Base-by-base conservation (phyloP, 164 flowering plant genomes). In the Stephania cephalantha region DNA sequence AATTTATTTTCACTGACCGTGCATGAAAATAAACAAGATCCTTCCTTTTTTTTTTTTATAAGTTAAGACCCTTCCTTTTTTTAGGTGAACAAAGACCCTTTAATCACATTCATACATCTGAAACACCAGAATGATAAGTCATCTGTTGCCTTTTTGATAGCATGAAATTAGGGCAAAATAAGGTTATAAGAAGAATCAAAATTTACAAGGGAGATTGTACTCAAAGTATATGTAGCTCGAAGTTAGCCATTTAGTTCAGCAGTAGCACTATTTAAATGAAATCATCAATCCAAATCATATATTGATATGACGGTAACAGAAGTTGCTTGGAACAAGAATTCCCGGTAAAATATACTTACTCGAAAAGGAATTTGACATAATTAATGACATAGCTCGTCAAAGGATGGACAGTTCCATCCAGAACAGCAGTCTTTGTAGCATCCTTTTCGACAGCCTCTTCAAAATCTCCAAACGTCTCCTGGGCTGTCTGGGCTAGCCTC, bases 331-430 rank as follows among this genome's bases (percentile, higher is more conserved):
- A 25, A 25, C 61, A 9, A 68, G 44, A 74, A 71, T 12, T 18
- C 15, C 9, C 2, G 4, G 30, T 46, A n/a, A 67, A 4, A 35
- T 42, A 22, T 2, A 83, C 99, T 90, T 89, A 95, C 98, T 95
- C 99, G 67, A 93, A 91, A 44, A 95, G 79, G 78, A 93, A 95
- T 78, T 93, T 95, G 72, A 95, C 93, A 50, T 95, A 95, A 73
- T 93, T 93, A 70, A 95, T 91, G 73, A 95, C 99, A 83, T 95
- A 95, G 88, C 98, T 93, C 35, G 99, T 95, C 79, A 95, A 82
- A 50, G 99, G 98, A 87, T 93, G 99, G 64, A 95, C 99, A 74
- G 99, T 95, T 79, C 99, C 99, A 88, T 95, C 99, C 20, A 86
- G 82, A 77, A 93, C 96, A 31, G 99, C 86, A 74, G 98, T 91